phyloP scores from a whole-genome alignment of 306 rosid genomes.

The Fagus crenata region DNA sequence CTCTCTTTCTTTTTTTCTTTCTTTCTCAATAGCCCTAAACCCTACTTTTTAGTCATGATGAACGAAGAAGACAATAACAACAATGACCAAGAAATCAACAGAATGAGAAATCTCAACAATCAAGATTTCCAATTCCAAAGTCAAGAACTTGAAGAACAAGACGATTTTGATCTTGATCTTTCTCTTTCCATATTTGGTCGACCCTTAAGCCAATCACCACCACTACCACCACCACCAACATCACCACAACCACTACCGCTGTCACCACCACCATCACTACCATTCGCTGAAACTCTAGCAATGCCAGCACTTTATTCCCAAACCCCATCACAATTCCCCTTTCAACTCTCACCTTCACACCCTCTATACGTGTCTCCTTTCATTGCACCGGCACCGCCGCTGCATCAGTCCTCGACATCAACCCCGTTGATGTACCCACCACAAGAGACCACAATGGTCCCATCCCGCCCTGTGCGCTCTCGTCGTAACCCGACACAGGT shows the following conservation, averaged over 20 bases:
- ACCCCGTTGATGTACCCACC: neutral
- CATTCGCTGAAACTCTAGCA: neutral
- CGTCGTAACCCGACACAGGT: conserved; percentile 3
- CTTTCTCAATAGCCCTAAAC: neutral
- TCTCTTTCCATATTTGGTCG: neutral
- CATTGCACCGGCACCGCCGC: neutral
- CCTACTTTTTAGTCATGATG: neutral
- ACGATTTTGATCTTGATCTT: conserved; percentile 1
- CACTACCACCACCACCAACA: neutral
- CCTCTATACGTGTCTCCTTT: neutral
- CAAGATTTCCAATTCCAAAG: neutral
- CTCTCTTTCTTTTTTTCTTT: too few species aligned
- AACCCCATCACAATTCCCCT: neutral
- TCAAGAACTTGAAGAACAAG: neutral
- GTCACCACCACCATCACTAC: neutral
- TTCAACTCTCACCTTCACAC: neutral
- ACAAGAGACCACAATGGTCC: neutral
- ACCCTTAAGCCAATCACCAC: neutral
- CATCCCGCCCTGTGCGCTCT: neutral
- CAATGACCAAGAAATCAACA: conserved; percentile 18
- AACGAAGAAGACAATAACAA: neutral
- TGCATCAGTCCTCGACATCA: neutral
- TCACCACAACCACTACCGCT: neutral
- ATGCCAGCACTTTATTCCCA: neutral
- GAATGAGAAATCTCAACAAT: conserved; percentile 4